phyloP scores from a whole-genome alignment of 495 filamentous ascomycete genomes.

The Chlorociboria aeruginascens region DNA sequence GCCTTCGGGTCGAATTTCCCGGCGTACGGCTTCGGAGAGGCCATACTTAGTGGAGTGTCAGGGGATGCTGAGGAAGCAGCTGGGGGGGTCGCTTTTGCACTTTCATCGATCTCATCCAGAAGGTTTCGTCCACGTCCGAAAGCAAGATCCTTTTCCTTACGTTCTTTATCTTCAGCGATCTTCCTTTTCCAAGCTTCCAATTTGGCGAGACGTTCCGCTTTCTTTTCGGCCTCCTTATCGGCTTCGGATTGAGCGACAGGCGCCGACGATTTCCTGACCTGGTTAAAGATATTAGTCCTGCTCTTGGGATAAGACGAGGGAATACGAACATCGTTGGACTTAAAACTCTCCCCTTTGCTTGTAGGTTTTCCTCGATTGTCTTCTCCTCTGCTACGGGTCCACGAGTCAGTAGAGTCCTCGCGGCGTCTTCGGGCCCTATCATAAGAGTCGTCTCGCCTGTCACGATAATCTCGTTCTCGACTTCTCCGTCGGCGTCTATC shows the following conservation, averaged over 20 bases:
- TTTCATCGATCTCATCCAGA: slow-evolving; percentile 66
- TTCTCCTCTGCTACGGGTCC: slow-evolving; percentile 55
- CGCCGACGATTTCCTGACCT: slow-evolving; percentile 39
- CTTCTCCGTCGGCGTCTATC: slow-evolving; percentile 46
- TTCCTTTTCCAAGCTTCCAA: slow-evolving; percentile 89
- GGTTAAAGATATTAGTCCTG: slow-evolving; percentile 5
- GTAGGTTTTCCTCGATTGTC: slow-evolving; percentile 44
- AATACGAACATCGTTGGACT: slow-evolving; percentile 42
- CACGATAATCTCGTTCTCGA: slow-evolving; percentile 61
- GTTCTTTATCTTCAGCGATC: slow-evolving; percentile 64
- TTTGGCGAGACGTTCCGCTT: slow-evolving; percentile 71
- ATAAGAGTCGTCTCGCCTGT: slow-evolving; percentile 70
- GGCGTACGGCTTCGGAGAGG: slow-evolving; percentile 46
- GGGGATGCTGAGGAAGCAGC: slow-evolving; percentile 42
- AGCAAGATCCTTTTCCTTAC: slow-evolving; percentile 59
- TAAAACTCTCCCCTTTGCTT: slow-evolving; percentile 29
- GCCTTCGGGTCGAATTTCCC: slow-evolving; percentile 88
- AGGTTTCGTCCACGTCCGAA: slow-evolving; percentile 52
- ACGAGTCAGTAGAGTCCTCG: slow-evolving; percentile 68
- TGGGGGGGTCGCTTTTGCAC: slow-evolving; percentile 41
- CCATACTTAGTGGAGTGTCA: slow-evolving; percentile 35
- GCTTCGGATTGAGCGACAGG: slow-evolving; percentile 53
- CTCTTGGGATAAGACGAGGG: background rate
- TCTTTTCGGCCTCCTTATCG: slow-evolving; percentile 79
- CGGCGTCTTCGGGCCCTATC: slow-evolving; percentile 51